Percentiles rank a stretch among this genome's conserved stretches.
phyloP scores from a whole-genome alignment of 2,329 filamentous ascomycete genomes.

The Venturia nashicola region DNA sequence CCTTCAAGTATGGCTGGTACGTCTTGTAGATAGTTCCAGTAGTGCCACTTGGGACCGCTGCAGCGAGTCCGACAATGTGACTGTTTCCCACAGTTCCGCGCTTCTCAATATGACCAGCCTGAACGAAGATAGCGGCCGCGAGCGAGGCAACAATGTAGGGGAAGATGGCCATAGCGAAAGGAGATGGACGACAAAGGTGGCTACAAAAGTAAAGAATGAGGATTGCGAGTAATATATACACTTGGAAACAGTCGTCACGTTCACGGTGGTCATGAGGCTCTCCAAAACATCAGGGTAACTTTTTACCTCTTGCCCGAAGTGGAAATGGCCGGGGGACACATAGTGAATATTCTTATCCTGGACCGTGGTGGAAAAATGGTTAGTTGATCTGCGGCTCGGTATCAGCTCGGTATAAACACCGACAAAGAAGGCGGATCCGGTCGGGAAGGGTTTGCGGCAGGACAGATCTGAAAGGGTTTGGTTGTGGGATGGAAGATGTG shows the following conservation, averaged over 20 bases:
- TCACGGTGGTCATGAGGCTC: neutral
- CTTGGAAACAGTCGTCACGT: neutral
- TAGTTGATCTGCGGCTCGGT: too few relatives aligned
- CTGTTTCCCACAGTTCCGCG: constrained; percentile 31
- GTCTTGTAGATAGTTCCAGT: constrained; percentile 38
- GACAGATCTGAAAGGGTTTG: too few relatives aligned
- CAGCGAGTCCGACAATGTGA: constrained; percentile 39
- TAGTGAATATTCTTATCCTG: too few relatives aligned
- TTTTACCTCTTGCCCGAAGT: too few relatives aligned
- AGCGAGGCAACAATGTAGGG: neutral
- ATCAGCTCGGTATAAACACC: too few relatives aligned
- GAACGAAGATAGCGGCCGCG: neutral
- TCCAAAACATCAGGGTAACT: neutral
- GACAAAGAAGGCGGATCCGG: too few relatives aligned
- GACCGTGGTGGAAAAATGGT: too few relatives aligned
- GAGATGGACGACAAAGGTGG: neutral
- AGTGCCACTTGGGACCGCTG: constrained; percentile 38
- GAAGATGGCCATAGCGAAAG: neutral
- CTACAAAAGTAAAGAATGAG: neutral
- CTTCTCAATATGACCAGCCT: neutral
- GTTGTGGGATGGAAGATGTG: too few relatives aligned
- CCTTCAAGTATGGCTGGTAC: constrained; percentile 41
- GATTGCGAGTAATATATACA: neutral
- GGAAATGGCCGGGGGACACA: neutral
- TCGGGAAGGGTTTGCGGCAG: too few relatives aligned